Conservation (phyloP, 805 yeast species). For the Myxozyma geophila region DNA sequence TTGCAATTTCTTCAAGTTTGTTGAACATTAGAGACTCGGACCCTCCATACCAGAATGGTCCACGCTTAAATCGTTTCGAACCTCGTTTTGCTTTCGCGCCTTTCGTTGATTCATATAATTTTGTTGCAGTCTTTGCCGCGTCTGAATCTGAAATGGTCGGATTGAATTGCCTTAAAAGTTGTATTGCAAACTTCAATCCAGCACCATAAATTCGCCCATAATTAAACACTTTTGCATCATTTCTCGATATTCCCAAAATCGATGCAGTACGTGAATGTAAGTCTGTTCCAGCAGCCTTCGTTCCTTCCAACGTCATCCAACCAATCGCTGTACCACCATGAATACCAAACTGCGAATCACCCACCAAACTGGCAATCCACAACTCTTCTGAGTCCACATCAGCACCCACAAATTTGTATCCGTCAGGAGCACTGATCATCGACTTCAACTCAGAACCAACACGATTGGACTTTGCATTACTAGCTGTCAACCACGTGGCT, state of each 20-base stretch:
- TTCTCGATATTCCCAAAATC: conserved; percentile 84
- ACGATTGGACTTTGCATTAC: conserved; percentile 83
- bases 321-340: conserved; percentile 98
- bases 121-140: conserved; percentile 66
- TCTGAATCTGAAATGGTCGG: conserved; percentile 67
- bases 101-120: conserved; percentile 79
- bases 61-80: conserved; percentile 43
- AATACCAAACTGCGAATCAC: conserved; percentile 83
- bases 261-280: conserved; percentile 91
- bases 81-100: conserved; percentile 56
- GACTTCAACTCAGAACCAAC: conserved; percentile 94
- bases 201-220: conserved; percentile 99
- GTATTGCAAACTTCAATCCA: conserved; percentile 86
- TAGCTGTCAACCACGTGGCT: conserved; percentile 96
- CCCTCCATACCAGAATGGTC: conserved; percentile 67
- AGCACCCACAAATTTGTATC: conserved; percentile 94
- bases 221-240: conserved; percentile 93
- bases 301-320: conserved; percentile 99
- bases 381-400: conserved; percentile 98
- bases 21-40: conserved; percentile 92
- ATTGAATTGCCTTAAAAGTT: conserved; percentile 82
- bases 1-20: conserved; percentile 83
- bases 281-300: conserved; percentile 89
- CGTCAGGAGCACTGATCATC: conserved; percentile 81
- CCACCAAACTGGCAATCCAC: conserved; percentile 96